Base-by-base conservation (phyloP, 345 rosid species). In the Eucalyptus brandiana region DNA sequence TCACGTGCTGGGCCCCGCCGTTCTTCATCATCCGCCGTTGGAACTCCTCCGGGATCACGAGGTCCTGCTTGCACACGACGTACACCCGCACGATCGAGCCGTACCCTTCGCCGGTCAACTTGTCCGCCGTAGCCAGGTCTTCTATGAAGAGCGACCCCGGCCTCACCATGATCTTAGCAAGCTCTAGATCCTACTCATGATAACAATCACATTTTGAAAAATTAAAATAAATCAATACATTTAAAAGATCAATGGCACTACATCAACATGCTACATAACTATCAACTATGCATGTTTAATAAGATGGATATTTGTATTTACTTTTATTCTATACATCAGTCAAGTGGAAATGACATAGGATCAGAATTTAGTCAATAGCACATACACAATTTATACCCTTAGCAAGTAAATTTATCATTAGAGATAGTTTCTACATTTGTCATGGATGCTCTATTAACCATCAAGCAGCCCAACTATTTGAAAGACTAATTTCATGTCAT, bases 101-200 rank as follows among this genome's bases (percentile, higher is more conserved):
- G 67, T 60, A 90, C 26, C 87, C 87, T n/a, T 91, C 89, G 9
- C 86, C 62, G 3, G 94, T 86, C 42, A 92, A 93, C 56, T 89
- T 89, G 28, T 89, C 87, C 48, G 47, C 32, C 87, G 86, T 88
- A 23, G 90, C 89, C 80, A 94, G 83, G 72, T 92, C 89, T 11
- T 65, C 91, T 6, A 85, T 10, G 89, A 93, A 94, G 48, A 93
- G 81, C 2, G 95, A 93, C 69, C 93, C 90, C 15, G 93, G 95
- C 34, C 95, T 93, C 60, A 86, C 80, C 87, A 90, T 42, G 60
- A 87, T 87, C 90, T 92, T 76, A 19, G 86, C 93, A 7, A 94
- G 92, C 87, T 94, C 93, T 62, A 91, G 89, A 93, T 93, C 93
- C 94, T 94, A 50, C 21, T 87, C 54, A 85, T 24, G 87, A 26